A percentile compares a stretch with the other conserved stretches of the same genome.
These are phyloP conservation scores for Haplosporangium sp. DNA, from an alignment of 371 early-diverging fungal species.

Conservation along the genomic window DNA sequence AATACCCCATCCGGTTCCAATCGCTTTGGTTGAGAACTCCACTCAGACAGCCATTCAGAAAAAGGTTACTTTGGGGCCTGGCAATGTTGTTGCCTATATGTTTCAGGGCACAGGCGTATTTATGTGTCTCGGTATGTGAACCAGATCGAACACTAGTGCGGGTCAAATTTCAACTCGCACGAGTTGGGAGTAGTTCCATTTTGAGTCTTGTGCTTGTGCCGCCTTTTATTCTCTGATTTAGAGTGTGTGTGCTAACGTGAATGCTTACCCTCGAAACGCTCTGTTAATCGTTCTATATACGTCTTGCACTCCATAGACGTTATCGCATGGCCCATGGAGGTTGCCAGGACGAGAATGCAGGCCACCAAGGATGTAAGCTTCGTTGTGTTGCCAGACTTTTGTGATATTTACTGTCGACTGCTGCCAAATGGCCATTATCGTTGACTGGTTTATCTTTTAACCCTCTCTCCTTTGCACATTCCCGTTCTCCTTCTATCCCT, in stretches of 20 bases:
- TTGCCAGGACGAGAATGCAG: slow-evolving; percentile 54
- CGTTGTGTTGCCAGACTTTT: neutral
- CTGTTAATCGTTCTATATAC: no score
- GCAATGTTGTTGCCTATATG: slow-evolving; percentile 52
- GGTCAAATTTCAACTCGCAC: neutral
- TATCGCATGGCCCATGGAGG: slow-evolving; percentile 48
- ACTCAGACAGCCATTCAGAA: slow-evolving; percentile 19
- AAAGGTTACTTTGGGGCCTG: slow-evolving; percentile 46
- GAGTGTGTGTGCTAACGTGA: neutral
- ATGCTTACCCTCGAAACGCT: neutral
- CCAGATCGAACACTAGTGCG: neutral
- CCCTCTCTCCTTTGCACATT: neutral
- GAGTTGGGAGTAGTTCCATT: no score
- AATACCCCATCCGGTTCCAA: slow-evolving; percentile 30
- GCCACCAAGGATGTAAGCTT: slow-evolving; percentile 42
- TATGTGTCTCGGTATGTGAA: slow-evolving; percentile 49
- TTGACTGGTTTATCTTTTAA: neutral
- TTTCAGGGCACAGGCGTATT: slow-evolving; percentile 49
- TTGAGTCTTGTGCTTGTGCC: neutral
- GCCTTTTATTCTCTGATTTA: no score
- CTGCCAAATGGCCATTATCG: neutral
- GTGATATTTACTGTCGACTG: no score
- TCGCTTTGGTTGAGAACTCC: slow-evolving; percentile 30
- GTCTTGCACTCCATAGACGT: slow-evolving; percentile 32
- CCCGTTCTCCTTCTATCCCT: neutral